Conservation (phyloP, 805 yeast genomes). For the Candida sphagnicola region DNA sequence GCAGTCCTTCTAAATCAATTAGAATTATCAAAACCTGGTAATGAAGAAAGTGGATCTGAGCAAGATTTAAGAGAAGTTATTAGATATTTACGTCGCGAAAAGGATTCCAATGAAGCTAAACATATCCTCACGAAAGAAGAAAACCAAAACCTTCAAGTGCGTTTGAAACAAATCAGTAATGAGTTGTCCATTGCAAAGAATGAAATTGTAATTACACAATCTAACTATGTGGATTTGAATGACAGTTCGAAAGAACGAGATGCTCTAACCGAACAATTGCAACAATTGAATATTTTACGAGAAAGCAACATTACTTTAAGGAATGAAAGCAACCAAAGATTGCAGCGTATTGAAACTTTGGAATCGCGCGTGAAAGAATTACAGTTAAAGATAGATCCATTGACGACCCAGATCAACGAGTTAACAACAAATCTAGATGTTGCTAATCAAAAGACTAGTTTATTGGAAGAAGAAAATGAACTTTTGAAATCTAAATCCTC, state of each 20-base stretch:
- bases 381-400: slow-evolving; percentile 38
- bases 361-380: slow-evolving; percentile 34
- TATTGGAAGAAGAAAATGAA: slow-evolving; percentile 16
- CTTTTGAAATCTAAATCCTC: slow-evolving; percentile 12
- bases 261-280: slow-evolving; percentile 48
- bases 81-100: slow-evolving; percentile 64
- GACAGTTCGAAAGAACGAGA: slow-evolving; percentile 37
- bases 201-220: slow-evolving; percentile 42
- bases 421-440: slow-evolving; percentile 20
- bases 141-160: slow-evolving; percentile 47
- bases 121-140: slow-evolving; percentile 42
- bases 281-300: slow-evolving; percentile 58
- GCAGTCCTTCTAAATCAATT: slow-evolving; percentile 64
- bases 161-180: slow-evolving; percentile 40
- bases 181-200: slow-evolving; percentile 46
- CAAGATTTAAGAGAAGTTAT: slow-evolving; percentile 47
- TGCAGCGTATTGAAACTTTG: slow-evolving; percentile 26
- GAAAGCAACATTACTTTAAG: slow-evolving; percentile 68
- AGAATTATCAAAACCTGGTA: slow-evolving; percentile 31
- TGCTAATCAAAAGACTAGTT: slow-evolving; percentile 9
- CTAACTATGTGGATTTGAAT: slow-evolving; percentile 11
- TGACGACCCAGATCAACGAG: slow-evolving; percentile 35
- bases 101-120: slow-evolving; percentile 64
- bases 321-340: slow-evolving; percentile 36
- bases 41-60: slow-evolving; percentile 9